Conservation (phyloP, 2,329 filamentous ascomycete species). For the Cercospora beticola region DNA sequence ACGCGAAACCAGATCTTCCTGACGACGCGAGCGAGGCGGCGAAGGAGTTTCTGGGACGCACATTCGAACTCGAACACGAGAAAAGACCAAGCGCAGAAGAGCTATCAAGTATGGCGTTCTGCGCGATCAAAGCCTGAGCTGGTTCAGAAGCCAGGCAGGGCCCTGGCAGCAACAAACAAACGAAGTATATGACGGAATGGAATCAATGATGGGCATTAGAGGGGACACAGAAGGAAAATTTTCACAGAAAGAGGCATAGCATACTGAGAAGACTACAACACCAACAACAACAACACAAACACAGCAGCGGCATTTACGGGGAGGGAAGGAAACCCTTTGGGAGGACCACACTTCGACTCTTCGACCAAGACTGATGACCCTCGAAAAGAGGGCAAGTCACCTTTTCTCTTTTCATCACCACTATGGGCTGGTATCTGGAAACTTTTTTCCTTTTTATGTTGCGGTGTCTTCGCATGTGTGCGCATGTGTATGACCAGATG, state of each 20-base stretch:
- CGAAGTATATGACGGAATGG: neutral
- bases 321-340: neutral
- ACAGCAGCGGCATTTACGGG: neutral
- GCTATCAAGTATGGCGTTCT: conserved; percentile 77
- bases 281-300: neutral
- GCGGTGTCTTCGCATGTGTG: neutral
- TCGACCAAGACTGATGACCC: neutral
- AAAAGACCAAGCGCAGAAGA: conserved; percentile 90
- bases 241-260: neutral
- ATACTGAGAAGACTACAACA: neutral
- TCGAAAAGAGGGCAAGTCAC: neutral
- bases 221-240: neutral
- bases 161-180: neutral
- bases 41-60: conserved; percentile 76
- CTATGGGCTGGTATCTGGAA: neutral
- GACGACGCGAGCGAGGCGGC: conserved; percentile 83
- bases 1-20: conserved; percentile 83
- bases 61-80: conserved; percentile 95
- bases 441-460: neutral
- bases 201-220: neutral
- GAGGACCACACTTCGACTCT: neutral
- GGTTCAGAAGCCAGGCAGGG: neutral
- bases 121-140: conserved; percentile 26
- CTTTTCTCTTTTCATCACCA: neutral
- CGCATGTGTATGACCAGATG: neutral